Evolutionary conservation across 2,329 filamentous ascomycete species (phyloP).

Genomic region (Bretziella fagacearum): DNA sequence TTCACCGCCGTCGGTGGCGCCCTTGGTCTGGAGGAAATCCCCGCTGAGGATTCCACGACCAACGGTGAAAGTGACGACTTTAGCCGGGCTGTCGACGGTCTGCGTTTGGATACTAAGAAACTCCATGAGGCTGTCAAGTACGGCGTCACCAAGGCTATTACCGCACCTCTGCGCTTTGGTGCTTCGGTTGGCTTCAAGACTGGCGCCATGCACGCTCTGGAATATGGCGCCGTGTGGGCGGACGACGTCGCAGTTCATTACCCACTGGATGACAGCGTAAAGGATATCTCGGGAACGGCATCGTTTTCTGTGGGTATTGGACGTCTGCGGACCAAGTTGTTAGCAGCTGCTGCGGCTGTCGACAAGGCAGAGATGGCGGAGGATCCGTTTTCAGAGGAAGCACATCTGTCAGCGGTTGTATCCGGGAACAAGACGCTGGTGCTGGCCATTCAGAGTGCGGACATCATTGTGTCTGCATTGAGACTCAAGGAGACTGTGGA

Average conservation of each 20-base stretch:
- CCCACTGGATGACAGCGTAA: constrained; percentile 33
- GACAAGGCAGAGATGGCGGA: constrained; percentile 18
- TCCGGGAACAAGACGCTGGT: constrained; percentile 36
- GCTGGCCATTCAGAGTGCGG: constrained; percentile 43
- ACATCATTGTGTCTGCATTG: constrained; percentile 43
- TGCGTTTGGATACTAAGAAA: constrained; percentile 39
- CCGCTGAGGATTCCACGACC: constrained; percentile 36
- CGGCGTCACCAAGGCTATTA: constrained; percentile 41
- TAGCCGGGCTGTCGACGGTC: constrained; percentile 40
- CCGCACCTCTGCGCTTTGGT: constrained; percentile 36
- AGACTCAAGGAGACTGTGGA: constrained; percentile 42
- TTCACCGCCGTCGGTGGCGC: constrained; percentile 44
- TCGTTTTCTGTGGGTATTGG: constrained; percentile 39
- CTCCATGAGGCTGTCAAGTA: constrained; percentile 34
- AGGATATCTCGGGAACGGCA: constrained; percentile 25
- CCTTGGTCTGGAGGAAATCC: constrained; percentile 47
- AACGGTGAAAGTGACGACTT: constrained; percentile 35
- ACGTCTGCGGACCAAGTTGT: constrained; percentile 34
- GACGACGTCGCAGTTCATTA: constrained; percentile 41
- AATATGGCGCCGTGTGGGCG: constrained; percentile 34
- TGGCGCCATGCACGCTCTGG: constrained; percentile 29
- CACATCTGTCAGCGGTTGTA: constrained; percentile 37
- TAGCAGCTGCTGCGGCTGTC: constrained; percentile 24
- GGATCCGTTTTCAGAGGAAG: constrained; percentile 30
- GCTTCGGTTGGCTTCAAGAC: constrained; percentile 43